These are phyloP conservation scores for Aureobasidium melanogenum DNA, from an alignment of 2,329 filamentous ascomycete genomes.

Conservation along the genomic window DNA sequence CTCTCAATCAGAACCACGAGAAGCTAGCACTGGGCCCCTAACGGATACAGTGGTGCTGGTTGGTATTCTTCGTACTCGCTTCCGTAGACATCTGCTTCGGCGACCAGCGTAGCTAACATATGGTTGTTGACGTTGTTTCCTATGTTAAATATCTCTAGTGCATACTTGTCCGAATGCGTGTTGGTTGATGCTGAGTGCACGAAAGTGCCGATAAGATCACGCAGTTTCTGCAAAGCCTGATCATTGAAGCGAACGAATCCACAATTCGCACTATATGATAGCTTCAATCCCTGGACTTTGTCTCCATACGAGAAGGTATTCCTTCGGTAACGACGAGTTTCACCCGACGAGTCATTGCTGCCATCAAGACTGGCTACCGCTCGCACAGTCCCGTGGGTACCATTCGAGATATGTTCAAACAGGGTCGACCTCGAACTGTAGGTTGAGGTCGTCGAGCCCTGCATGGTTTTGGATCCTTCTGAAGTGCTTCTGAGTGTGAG, in stretches of 20 bases:
- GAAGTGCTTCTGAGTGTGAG: neutral
- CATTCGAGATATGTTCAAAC: conserved; percentile 1
- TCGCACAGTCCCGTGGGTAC: neutral
- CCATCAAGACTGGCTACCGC: neutral
- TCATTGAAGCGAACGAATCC: neutral
- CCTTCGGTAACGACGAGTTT: neutral
- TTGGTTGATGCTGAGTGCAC: neutral
- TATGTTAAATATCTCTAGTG: neutral
- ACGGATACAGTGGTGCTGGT: neutral
- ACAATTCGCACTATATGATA: neutral
- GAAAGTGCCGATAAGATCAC: neutral
- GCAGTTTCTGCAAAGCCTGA: neutral
- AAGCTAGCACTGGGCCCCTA: neutral
- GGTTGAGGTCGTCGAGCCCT: neutral
- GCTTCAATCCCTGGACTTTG: neutral
- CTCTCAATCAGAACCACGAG: neutral
- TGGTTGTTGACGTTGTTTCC: neutral
- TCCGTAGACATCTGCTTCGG: neutral
- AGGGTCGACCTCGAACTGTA: neutral
- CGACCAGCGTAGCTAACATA: neutral
- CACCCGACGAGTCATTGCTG: neutral
- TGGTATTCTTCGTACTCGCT: neutral
- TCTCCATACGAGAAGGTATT: conserved; percentile 4
- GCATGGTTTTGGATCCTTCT: neutral
- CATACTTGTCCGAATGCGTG: conserved; percentile 5